Evolutionary conservation across 768 basidiomycete genomes (phyloP).

Genomic region (Tricholoma sp.): DNA sequence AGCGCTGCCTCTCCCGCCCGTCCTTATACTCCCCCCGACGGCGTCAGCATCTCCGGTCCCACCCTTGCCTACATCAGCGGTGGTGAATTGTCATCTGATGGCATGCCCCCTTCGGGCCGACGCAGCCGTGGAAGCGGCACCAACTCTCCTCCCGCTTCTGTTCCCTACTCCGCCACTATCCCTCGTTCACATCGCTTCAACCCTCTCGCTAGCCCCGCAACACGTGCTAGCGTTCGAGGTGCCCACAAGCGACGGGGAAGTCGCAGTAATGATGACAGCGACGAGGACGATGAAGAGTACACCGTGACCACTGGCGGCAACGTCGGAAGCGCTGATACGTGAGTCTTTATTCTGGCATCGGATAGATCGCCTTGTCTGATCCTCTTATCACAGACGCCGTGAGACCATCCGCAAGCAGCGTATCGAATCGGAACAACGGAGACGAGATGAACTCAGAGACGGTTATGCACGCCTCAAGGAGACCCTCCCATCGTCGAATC

Average conservation of each 20-base stretch:
- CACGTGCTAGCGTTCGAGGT: constrained; percentile 47
- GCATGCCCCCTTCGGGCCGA: constrained; percentile 49
- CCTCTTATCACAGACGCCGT: constrained; percentile 48
- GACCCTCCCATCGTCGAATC: constrained; percentile 83
- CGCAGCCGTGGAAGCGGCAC: constrained; percentile 71
- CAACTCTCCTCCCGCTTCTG: constrained; percentile 37
- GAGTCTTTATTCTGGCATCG: constrained; percentile 16
- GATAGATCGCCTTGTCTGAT: background rate
- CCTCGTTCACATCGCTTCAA: constrained; percentile 78
- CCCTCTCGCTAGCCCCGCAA: constrained; percentile 58
- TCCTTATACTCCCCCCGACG: constrained; percentile 66
- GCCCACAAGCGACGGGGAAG: constrained; percentile 39
- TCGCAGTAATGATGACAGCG: constrained; percentile 60
- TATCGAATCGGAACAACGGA: constrained; percentile 90
- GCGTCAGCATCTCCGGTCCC: constrained; percentile 61
- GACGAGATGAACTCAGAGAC: constrained; percentile 89
- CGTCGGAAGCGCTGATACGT: constrained; percentile 51
- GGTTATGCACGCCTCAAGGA: constrained; percentile 90
- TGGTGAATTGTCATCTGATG: constrained; percentile 73
- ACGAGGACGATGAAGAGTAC: constrained; percentile 77
- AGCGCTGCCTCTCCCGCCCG: constrained; percentile 54
- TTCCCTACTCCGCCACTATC: constrained; percentile 54
- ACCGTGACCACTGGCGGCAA: constrained; percentile 29
- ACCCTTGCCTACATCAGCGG: constrained; percentile 65
- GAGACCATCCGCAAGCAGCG: constrained; percentile 90